phyloP scores from a whole-genome alignment of 768 basidiomycete genomes.

The Gloeostereum incarnatum region DNA sequence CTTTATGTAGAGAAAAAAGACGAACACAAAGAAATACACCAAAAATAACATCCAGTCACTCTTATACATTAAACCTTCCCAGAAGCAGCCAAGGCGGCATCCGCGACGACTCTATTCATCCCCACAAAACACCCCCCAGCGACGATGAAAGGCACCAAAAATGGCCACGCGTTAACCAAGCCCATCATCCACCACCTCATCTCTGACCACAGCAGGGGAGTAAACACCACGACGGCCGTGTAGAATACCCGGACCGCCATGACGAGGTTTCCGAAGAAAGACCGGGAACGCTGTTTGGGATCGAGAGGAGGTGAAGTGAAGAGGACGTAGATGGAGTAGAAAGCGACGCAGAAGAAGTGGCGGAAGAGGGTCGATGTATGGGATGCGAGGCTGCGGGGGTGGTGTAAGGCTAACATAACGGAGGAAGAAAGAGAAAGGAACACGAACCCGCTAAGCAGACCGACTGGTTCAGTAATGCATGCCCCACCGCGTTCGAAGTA shows the following conservation, averaged over 20 bases:
- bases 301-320: slow-evolving; percentile 46
- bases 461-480: slow-evolving; percentile 82
- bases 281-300: slow-evolving; percentile 13
- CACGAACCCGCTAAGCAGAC: slow-evolving; percentile 77
- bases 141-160: too few species aligned
- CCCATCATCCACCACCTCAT: slow-evolving; percentile 76
- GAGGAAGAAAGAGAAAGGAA: not conserved
- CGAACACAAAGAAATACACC: too few species aligned
- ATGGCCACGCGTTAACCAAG: too few species aligned
- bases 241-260: slow-evolving; percentile 32
- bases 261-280: slow-evolving; percentile 12
- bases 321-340: slow-evolving; percentile 89
- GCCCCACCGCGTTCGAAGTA: slow-evolving; percentile 94
- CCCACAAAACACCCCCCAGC: too few species aligned
- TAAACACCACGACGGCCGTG: slow-evolving; percentile 84
- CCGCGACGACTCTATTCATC: too few species aligned
- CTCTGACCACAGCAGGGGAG: slow-evolving; percentile 85
- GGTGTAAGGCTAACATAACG: not conserved
- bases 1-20: too few species aligned
- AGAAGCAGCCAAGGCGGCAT: too few species aligned
- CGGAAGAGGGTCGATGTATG: slow-evolving; percentile 73
- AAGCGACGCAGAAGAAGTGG: slow-evolving; percentile 94
- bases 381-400: slow-evolving; percentile 51
- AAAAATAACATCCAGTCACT: too few species aligned
- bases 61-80: too few species aligned